Evolutionary conservation across 2,329 filamentous ascomycete species (phyloP).

Genomic region (Pseudogymnoascus sp.): DNA sequence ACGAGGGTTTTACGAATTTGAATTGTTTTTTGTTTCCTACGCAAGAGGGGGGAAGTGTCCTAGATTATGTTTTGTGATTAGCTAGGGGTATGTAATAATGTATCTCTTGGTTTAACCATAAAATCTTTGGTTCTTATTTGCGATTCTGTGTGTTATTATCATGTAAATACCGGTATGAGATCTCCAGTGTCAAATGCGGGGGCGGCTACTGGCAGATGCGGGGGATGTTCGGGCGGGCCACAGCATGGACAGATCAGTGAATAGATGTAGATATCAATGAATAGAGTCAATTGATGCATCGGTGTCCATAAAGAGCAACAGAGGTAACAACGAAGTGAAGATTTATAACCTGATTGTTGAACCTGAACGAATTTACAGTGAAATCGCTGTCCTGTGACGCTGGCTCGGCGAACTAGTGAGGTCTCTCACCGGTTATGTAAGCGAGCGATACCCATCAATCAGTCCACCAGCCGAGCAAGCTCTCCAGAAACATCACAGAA

Average conservation of each 20-base stretch:
- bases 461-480: constrained; percentile 6
- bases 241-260: neutral
- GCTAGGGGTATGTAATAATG: neutral
- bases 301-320: neutral
- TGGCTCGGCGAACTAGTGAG: neutral
- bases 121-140: neutral
- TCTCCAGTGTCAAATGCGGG: constrained; percentile 3
- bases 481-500: constrained; percentile 7
- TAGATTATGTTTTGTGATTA: constrained; percentile 8
- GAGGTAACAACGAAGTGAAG: neutral
- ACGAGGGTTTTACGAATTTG: neutral
- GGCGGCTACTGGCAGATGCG: neutral
- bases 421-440: constrained; percentile 1
- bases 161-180: neutral
- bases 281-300: neutral
- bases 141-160: neutral
- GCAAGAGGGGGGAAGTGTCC: neutral
- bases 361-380: neutral
- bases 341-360: neutral
- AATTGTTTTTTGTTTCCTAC: neutral
- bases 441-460: constrained; percentile 5
- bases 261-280: neutral
- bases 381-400: neutral
- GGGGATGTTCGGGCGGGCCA: neutral
- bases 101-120: neutral